Base-by-base conservation (phyloP, 192 early-diverging fungal species). In the Thamnidium elegans region DNA sequence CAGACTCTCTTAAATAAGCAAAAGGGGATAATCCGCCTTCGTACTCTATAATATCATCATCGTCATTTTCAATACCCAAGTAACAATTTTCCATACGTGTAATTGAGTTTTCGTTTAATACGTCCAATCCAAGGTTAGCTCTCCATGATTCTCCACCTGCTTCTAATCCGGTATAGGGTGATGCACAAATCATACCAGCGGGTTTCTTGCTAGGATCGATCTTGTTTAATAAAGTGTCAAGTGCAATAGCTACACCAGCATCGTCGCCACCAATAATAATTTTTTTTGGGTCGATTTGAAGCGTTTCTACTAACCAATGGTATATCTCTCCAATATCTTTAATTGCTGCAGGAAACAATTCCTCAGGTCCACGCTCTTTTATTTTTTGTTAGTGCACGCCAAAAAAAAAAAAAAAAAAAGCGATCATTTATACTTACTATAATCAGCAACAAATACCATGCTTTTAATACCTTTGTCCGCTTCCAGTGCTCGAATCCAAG, bases 121-220 rank as follows among this genome's bases (percentile, higher is more conserved):
- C 39, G 21, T 66, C 65, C 13, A 14, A 17, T n/a, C 43, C 42
- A 36, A 45, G 50, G 23, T 66, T 66, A 0, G 44, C 21, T 42
- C 52, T 52, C 65, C 65, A 66, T 48, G 65, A 66, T 21, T 44
- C 52, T 32, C 65, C 65, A 7, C 65, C 65, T 42, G 65, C 65
- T 30, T 66, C 65, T 36, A 66, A 42, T 1, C 65, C 65, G 5
- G 65, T 66, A 26, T 66, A 66, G 14, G 65, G 65, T 6, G 54
- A 66, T 1, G 55, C 55, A 58, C 65, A 66, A 14, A 66, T 52
- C 42, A 66, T 44, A 7, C 54, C 65, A 10, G 30, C 54, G 9
- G 63, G 63, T 3, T 42, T 50, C 9, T 21, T 42, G 7, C 15
- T 13, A 2, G 36, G 50, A 9, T 54, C 10, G 20, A 51, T 52